Percentiles rank a stretch among this genome's conserved stretches.
Conservation (phyloP, 1,284 basidiomycete genomes). For the Puccinia polysora region DNA sequence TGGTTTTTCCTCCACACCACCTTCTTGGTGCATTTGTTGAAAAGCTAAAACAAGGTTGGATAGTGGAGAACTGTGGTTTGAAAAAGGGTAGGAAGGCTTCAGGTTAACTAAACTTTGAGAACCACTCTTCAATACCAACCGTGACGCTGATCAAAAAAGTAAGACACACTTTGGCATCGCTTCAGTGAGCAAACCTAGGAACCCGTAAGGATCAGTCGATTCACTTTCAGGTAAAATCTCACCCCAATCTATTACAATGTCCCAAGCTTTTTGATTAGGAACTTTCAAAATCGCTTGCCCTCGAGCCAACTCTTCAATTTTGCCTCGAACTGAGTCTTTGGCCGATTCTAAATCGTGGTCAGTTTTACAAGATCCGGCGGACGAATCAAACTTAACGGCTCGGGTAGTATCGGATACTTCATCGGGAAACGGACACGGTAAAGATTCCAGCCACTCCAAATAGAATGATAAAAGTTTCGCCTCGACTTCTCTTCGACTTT, state of each 20-base stretch:
- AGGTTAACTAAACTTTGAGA: constrained; percentile 1
- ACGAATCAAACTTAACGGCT: constrained; percentile 47
- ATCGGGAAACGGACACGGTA: constrained; percentile 57
- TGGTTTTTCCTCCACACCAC: constrained; percentile 43
- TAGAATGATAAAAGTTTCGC: constrained; percentile 65
- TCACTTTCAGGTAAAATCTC: constrained; percentile 56
- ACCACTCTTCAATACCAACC: background rate
- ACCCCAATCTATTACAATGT: constrained; percentile 68
- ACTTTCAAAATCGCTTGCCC: constrained; percentile 70
- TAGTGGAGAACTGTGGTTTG: background rate
- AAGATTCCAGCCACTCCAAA: constrained; percentile 60
- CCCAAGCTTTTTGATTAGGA: constrained; percentile 75
- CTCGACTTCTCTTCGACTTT: constrained; percentile 66
- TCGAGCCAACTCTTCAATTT: constrained; percentile 65
- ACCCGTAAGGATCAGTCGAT: constrained; percentile 38
- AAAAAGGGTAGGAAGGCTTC: background rate
- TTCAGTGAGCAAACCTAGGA: constrained; percentile 24
- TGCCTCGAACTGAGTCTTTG: constrained; percentile 60
- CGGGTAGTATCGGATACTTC: constrained; percentile 53
- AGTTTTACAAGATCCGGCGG: constrained; percentile 38
- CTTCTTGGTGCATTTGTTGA: constrained; percentile 9
- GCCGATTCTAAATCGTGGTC: constrained; percentile 53
- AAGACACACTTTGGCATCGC: constrained; percentile 25
- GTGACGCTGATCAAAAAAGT: background rate
- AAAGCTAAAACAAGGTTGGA: constrained; percentile 24